These are phyloP conservation scores for Pyrus bretschneideri DNA, from an alignment of 306 rosid species.

Conservation along the genomic window DNA sequence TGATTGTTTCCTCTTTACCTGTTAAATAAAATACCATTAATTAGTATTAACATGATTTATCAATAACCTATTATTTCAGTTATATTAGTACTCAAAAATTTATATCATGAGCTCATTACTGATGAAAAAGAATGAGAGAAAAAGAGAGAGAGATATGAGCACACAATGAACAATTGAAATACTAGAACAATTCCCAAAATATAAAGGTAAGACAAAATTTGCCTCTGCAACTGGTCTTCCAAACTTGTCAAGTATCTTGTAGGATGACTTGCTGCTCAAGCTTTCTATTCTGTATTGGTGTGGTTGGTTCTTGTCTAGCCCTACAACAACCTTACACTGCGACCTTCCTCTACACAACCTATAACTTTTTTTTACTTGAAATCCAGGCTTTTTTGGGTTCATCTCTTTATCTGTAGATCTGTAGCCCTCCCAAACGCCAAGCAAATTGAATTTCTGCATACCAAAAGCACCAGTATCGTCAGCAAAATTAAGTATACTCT, in stretches of 20 bases:
- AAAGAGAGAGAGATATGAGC: too few species aligned
- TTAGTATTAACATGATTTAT: neutral
- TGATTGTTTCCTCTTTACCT: conserved; percentile 63
- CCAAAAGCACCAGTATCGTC: neutral
- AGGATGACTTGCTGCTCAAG: conserved; percentile 31
- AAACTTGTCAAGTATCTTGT: conserved; percentile 43
- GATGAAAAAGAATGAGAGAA: too few species aligned
- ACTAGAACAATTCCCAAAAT: too few species aligned
- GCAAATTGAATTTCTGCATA: conserved; percentile 37
- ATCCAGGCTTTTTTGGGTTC: conserved; percentile 33
- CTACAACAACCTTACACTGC: conserved; percentile 37
- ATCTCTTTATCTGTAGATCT: conserved; percentile 26
- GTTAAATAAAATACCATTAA: conserved; percentile 6
- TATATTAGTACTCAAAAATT: too few species aligned
- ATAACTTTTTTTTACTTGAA: conserved; percentile 34
- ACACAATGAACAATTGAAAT: too few species aligned
- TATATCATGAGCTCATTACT: too few species aligned
- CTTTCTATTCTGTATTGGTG: conserved; percentile 38
- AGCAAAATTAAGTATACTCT: neutral
- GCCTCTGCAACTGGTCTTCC: conserved; percentile 61
- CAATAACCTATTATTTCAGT: neutral
- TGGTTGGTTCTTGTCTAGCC: conserved; percentile 39
- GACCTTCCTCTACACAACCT: conserved; percentile 34
- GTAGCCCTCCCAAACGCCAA: conserved; percentile 57
- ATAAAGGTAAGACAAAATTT: neutral